A percentile compares a stretch with the other conserved stretches of the same genome.
Evolutionary conservation across 2,329 filamentous ascomycete species (phyloP).

Genomic region (Akanthomyces uredinophilus): DNA sequence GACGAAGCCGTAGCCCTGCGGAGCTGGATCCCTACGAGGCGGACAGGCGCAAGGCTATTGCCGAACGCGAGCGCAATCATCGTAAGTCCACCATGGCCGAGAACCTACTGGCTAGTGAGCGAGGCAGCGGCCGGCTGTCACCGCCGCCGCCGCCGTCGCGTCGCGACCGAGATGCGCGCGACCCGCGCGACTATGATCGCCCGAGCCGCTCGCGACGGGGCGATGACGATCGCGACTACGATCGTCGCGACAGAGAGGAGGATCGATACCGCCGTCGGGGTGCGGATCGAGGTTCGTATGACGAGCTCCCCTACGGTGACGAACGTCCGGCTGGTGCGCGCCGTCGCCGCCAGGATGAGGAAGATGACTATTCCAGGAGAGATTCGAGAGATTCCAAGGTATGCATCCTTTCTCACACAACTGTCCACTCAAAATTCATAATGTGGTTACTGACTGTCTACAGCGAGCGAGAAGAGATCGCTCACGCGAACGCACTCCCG

Average conservation of each 20-base stretch:
- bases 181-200: slow-evolving; percentile 43
- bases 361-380: slow-evolving; percentile 61
- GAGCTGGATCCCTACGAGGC: slow-evolving; percentile 93
- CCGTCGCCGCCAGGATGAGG: slow-evolving; percentile 73
- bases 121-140: slow-evolving; percentile 26
- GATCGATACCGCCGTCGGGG: slow-evolving; percentile 81
- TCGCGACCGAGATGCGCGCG: slow-evolving; percentile 32
- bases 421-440: not conserved
- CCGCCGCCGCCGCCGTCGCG: slow-evolving; percentile 38
- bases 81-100: slow-evolving; percentile 71
- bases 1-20: slow-evolving; percentile 72
- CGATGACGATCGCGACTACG: slow-evolving; percentile 66
- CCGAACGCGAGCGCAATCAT: slow-evolving; percentile 90
- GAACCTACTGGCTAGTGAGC: slow-evolving; percentile 42
- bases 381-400: slow-evolving; percentile 66
- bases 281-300: slow-evolving; percentile 72
- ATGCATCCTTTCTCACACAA: slow-evolving; percentile 19
- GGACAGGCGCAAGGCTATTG: slow-evolving; percentile 87
- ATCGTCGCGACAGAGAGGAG: slow-evolving; percentile 79
- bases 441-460: slow-evolving; percentile 24
- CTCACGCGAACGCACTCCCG: slow-evolving; percentile 56
- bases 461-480: slow-evolving; percentile 56
- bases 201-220: slow-evolving; percentile 47
- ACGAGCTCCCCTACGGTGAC: slow-evolving; percentile 89
- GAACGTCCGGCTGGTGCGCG: slow-evolving; percentile 60